Evolutionary conservation across 495 filamentous ascomycete species (phyloP).

Genomic region (Aspergillus sparsus): DNA sequence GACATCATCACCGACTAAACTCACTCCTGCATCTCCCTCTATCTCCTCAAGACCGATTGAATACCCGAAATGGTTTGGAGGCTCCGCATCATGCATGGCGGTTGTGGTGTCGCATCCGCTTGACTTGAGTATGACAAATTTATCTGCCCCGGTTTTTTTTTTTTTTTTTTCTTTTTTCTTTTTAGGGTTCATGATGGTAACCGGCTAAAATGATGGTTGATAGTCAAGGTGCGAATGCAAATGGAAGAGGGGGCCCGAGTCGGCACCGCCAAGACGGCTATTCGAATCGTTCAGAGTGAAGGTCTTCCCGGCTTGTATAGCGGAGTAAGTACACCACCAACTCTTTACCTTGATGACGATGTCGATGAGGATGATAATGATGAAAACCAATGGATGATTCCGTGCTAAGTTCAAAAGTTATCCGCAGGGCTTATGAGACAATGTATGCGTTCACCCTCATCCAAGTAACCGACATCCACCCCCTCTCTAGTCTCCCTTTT

Average conservation of each 20-base stretch:
- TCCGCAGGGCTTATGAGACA: conserved; percentile 33
- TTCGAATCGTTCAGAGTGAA: conserved; percentile 35
- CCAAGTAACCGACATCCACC: too few relatives aligned
- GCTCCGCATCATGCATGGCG: conserved; percentile 46
- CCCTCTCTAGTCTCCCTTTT: neutral
- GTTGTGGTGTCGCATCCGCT: conserved; percentile 46
- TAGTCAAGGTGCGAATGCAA: conserved; percentile 41
- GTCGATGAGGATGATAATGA: too few relatives aligned
- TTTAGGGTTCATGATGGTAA: too few relatives aligned
- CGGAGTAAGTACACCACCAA: conserved; percentile 29
- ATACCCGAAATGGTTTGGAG: conserved; percentile 48
- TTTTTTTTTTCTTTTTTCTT: too few relatives aligned
- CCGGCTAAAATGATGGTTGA: neutral
- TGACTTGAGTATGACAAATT: conserved; percentile 35
- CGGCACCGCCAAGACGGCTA: conserved; percentile 35
- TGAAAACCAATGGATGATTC: too few relatives aligned
- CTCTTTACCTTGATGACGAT: neutral
- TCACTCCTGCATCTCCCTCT: too few relatives aligned
- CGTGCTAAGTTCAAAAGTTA: conserved; percentile 14
- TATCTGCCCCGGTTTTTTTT: neutral
- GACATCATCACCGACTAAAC: too few relatives aligned
- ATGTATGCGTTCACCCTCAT: conserved; percentile 15
- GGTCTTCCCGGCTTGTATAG: conserved; percentile 36
- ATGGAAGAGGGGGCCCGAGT: conserved; percentile 29
- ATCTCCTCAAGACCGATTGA: conserved; percentile 1